A percentile compares a stretch with the other conserved stretches of the same genome.
phyloP scores from a whole-genome alignment of 2,329 filamentous ascomycete species.

The Xylaria arbuscula region DNA sequence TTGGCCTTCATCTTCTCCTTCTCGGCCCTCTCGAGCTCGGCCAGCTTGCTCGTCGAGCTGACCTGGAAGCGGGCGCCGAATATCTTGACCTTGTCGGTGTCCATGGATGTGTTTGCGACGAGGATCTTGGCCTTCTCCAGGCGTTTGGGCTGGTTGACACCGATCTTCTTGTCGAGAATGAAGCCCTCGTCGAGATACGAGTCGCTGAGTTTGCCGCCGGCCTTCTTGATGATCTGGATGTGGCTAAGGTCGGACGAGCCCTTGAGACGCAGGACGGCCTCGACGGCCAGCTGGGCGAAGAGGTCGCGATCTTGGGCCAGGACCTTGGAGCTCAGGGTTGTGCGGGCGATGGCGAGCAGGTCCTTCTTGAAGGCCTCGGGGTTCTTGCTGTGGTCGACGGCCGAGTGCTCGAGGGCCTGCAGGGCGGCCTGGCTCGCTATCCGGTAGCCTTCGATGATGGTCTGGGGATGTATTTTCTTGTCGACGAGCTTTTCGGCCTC shows the following conservation, averaged over 20 bases:
- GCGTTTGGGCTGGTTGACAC: constrained; percentile 97
- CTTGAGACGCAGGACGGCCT: constrained; percentile 90
- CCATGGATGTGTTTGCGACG: constrained; percentile 98
- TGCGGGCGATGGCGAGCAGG: constrained; percentile 88
- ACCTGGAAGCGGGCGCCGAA: constrained; percentile 98
- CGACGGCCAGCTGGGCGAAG: constrained; percentile 88
- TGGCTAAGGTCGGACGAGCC: constrained; percentile 94
- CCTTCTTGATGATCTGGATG: constrained; percentile 99
- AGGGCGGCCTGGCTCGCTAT: constrained; percentile 94
- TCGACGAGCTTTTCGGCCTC: constrained; percentile 98
- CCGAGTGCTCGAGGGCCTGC: constrained; percentile 81
- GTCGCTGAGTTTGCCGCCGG: constrained; percentile 95
- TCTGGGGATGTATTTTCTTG: constrained; percentile 99
- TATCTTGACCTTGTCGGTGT: constrained; percentile 99
- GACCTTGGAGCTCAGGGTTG: constrained; percentile 97
- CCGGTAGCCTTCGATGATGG: constrained; percentile 98
- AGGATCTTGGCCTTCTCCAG: constrained; percentile 98
- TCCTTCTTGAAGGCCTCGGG: constrained; percentile 88
- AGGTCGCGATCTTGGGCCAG: constrained; percentile 92
- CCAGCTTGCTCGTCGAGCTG: constrained; percentile 92
- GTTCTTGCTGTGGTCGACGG: constrained; percentile 90
- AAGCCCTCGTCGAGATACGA: constrained; percentile 98
- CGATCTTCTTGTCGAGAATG: constrained; percentile 99
- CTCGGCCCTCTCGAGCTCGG: constrained; percentile 98
- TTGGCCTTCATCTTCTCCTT: constrained; percentile 99